phyloP scores from a whole-genome alignment of 2,329 filamentous ascomycete species.

The Colletotrichum sp. region DNA sequence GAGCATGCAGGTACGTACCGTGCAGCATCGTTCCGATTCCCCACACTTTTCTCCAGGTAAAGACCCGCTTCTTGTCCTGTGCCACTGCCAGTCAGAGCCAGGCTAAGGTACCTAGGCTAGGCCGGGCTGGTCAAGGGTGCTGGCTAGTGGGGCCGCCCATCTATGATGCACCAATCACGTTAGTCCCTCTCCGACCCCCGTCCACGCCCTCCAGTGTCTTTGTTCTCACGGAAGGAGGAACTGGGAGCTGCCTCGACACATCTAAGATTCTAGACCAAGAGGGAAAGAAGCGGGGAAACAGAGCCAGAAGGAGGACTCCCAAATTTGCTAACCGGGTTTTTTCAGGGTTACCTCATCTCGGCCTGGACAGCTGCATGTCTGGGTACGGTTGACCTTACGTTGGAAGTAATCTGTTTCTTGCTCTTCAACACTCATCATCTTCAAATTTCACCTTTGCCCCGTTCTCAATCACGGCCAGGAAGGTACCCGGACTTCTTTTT shows the following conservation, averaged over 20 bases:
- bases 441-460: background rate
- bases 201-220: background rate
- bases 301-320: background rate
- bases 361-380: background rate
- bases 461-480: background rate
- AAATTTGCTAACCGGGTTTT: background rate
- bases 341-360: background rate
- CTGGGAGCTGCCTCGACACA: background rate
- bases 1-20: background rate
- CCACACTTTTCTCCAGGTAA: constrained; percentile 19
- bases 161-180: background rate
- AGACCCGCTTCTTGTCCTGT: background rate
- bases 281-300: background rate
- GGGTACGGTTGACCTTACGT: background rate
- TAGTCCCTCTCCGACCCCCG: background rate
- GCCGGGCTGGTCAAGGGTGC: background rate
- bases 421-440: background rate
- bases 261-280: background rate
- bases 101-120: background rate
- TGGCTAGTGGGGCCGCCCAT: background rate
- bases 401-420: background rate
- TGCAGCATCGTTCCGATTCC: background rate
- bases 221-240: background rate
- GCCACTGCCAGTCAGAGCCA: constrained; percentile 6
- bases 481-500: background rate